Base-by-base conservation (phyloP, 345 rosid species). In the Pugionium cornutum region DNA sequence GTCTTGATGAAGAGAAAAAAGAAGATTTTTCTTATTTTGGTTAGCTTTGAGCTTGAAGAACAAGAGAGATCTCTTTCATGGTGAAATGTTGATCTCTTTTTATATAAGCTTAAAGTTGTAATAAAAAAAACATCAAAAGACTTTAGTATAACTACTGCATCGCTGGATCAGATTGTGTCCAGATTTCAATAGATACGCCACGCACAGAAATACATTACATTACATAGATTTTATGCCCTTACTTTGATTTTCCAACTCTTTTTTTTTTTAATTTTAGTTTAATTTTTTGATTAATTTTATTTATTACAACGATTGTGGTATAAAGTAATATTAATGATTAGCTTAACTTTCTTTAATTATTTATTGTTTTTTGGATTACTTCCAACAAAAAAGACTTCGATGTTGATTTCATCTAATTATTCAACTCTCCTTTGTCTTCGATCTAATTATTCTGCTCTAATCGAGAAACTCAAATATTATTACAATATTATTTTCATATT, bases 161-260 rank as follows among this genome's bases (percentile, higher is more conserved):
- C 84, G 95, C 97, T 91, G 99, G 89, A 85, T 84, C 88, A 78
- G 92, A 95, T 87, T 88, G 71, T 81, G 79, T 76, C 57, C 78
- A 83, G 89, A 89, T 89, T 86, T 83, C 74, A 82, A 36, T 78
- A 57, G 68, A 78, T 74, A 75, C 80, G 66, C 52, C 72, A 72
- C 76, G 67, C 67, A 63, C 75, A 70, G 67, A 71, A 77, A 78
- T 70, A 76, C 56, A 75, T 49, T 66, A 75, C 64, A 70, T 39
- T 64, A 52, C 92, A 70, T 84, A 86, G 89, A 88, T 88, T 84
- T 83, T 82, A 77, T 86, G 80, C 82, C 70, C 65, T 68, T 66
- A 33, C 63, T 68, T 69, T 74, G 53, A 67, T 68, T 67, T 67
- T 48, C 29, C 58, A 62, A 55, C 62, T 31, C 28, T 49, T 9